Conservation (phyloP, 768 basidiomycete species). For the Pleurotus platypus region DNA sequence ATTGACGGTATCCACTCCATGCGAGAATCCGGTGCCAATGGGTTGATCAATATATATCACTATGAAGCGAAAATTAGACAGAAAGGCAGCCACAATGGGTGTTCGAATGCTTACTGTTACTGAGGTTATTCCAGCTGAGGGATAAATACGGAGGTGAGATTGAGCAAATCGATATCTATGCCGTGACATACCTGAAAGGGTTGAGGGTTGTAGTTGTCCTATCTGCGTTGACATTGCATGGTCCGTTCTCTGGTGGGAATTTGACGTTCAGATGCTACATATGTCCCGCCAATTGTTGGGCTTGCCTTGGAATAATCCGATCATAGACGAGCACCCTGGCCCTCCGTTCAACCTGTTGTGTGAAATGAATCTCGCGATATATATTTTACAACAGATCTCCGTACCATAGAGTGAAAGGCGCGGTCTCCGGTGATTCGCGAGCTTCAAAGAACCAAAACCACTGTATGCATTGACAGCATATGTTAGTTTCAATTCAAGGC, state of each 20-base stretch:
- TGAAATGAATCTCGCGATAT: conserved; percentile 2
- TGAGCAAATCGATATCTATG: too few relatives aligned
- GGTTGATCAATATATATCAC: conserved; percentile 74
- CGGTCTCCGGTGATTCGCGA: conserved; percentile 52
- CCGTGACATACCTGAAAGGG: conserved; percentile 45
- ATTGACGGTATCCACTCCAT: conserved; percentile 54
- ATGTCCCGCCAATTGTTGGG: background rate
- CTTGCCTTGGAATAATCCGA: conserved; percentile 61
- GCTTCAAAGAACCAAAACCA: conserved; percentile 80
- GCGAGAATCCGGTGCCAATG: conserved; percentile 63
- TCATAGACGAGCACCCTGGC: conserved; percentile 61
- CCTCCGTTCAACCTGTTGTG: conserved; percentile 52
- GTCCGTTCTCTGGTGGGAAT: conserved; percentile 49
- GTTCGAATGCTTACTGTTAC: conserved; percentile 45
- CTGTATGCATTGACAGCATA: conserved; percentile 23
- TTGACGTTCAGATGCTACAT: background rate
- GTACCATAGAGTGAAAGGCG: conserved; percentile 65
- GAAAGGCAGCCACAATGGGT: background rate
- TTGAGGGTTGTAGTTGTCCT: conserved; percentile 50
- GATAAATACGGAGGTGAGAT: background rate
- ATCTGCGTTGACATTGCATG: conserved; percentile 57
- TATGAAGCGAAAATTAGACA: conserved; percentile 16
- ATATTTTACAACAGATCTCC: background rate
- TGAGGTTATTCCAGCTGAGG: conserved; percentile 62
- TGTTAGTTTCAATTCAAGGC: background rate